Evolutionary conservation across 257 asterid species (phyloP), one percentile per base, ranked within the genome.

Genomic region (Scutellaria minor): DNA sequence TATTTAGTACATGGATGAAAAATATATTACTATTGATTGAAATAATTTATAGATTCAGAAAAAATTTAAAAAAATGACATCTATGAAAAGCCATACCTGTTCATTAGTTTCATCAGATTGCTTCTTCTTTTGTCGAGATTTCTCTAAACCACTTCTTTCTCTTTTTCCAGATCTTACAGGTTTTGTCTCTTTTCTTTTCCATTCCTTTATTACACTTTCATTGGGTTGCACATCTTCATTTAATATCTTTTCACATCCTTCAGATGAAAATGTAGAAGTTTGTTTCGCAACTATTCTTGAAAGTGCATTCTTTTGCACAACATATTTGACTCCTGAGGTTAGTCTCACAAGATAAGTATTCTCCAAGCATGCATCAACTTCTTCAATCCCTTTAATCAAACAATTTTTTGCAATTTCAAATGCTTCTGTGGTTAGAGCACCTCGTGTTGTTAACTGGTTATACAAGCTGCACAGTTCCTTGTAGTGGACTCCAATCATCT

Each of bases 281-380:
- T 50, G 55, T 50, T 20, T 50, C 18, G 0, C 18, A 18, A 50
- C 55, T 8, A 50, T 20, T 50, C 55, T 50, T 12, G 55, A 50
- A 5, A 50, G 14, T 50, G 14, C 6, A 50, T 50, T 14, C 9
- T 14, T n/a, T 51, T 51, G 56, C 4, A 14, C 56, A n/a, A 51
- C 2, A 51, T 2, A n/a, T 51, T 51, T 14, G 9, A 9, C 6
- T 51, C 9, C 22, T 0, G 5, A 20, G 14, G 22, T 51, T 51
- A 22, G 6, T 51, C 24, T 51, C 24, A 14, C 56, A 3, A n/a
- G 6, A 0, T 20, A 51, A n/a, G 9, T 3, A 51, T 14, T 51
- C 22, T 51, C 56, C 56, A 51, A 51, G 15, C 56, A 51, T 51
- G 56, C 56, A 51, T 51, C 56, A 51, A 50, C 20, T n/a, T 50